phyloP scores from a whole-genome alignment of 2,329 filamentous ascomycete species.

The Pseudogymnoascus sp. region DNA sequence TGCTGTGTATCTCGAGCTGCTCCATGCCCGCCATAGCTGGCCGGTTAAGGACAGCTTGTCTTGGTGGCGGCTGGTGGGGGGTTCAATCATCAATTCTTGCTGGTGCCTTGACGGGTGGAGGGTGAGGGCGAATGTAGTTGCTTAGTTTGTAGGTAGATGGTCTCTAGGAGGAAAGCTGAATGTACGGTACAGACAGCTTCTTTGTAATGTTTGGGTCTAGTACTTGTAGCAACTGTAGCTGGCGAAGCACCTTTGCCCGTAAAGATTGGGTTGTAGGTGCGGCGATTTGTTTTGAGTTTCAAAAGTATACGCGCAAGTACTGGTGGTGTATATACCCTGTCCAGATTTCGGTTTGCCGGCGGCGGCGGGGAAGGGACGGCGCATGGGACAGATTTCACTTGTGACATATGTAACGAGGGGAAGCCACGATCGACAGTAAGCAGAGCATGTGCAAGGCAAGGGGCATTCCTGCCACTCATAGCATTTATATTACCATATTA shows the following conservation, averaged over 20 bases:
- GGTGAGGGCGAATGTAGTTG: background rate
- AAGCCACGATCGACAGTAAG: background rate
- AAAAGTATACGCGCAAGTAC: background rate
- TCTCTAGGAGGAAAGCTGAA: background rate
- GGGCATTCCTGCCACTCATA: background rate
- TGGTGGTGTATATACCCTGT: background rate
- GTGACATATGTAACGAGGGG: background rate
- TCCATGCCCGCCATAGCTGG: slow-evolving; percentile 80
- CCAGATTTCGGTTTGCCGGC: background rate
- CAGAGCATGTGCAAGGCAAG: background rate
- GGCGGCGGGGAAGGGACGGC: background rate
- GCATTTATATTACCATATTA: background rate
- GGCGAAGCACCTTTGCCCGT: background rate
- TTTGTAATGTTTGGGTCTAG: background rate
- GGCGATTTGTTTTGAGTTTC: background rate
- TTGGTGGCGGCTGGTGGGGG: background rate
- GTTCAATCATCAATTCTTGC: background rate
- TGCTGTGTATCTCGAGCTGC: slow-evolving; percentile 94
- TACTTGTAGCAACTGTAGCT: background rate
- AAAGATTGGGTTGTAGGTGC: background rate
- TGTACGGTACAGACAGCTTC: background rate
- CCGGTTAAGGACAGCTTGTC: slow-evolving; percentile 11
- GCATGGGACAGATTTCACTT: background rate
- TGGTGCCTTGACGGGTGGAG: background rate
- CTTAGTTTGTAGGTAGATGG: background rate